Conservation (phyloP, 2,329 filamentous ascomycete species). For the Fusarium sp. region DNA sequence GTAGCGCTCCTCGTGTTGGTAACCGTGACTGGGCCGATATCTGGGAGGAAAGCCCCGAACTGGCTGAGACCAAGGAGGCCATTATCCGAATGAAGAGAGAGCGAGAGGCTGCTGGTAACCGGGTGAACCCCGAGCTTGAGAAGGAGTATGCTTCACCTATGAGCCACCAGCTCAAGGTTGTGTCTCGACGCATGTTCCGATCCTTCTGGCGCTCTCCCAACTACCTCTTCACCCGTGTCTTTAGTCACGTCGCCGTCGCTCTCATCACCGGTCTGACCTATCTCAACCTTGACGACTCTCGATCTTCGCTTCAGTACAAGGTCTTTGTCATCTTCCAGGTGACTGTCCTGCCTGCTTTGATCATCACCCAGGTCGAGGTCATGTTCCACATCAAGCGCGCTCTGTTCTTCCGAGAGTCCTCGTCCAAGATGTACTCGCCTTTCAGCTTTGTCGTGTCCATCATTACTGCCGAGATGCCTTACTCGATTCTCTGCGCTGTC, state of each 20-base stretch:
- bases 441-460: constrained; percentile 83
- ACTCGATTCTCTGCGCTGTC: constrained; percentile 83
- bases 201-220: constrained; percentile 89
- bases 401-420: constrained; percentile 88
- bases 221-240: constrained; percentile 89
- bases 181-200: constrained; percentile 78
- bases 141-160: constrained; percentile 87
- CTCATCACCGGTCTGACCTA: constrained; percentile 84
- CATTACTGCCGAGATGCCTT: constrained; percentile 87
- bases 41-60: constrained; percentile 80
- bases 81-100: constrained; percentile 75
- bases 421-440: constrained; percentile 86
- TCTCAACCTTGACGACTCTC: constrained; percentile 80
- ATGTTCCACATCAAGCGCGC: constrained; percentile 85
- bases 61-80: constrained; percentile 73
- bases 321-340: constrained; percentile 94
- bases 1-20: constrained; percentile 77
- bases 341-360: constrained; percentile 84
- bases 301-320: constrained; percentile 83
- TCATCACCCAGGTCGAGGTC: constrained; percentile 83
- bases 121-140: constrained; percentile 66
- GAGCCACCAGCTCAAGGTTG: constrained; percentile 81
- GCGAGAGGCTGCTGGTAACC: constrained; percentile 57
- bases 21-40: constrained; percentile 84
- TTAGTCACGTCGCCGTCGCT: constrained; percentile 85